A percentile compares a stretch with the other conserved stretches of the same genome.
These are phyloP conservation scores for Monosporascus sp. DNA, from an alignment of 2,329 filamentous ascomycete genomes.

Conservation along the genomic window DNA sequence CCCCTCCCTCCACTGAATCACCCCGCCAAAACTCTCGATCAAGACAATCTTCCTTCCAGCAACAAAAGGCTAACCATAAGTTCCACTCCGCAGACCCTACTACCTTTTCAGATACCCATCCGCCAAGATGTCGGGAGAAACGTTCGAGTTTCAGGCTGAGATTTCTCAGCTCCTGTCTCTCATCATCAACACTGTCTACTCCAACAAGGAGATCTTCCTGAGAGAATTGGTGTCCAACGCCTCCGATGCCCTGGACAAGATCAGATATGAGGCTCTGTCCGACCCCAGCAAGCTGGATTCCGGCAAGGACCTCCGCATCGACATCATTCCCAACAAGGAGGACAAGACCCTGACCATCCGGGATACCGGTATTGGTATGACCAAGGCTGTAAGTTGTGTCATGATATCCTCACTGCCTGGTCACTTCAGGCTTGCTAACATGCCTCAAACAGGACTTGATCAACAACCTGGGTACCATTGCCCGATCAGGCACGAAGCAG, in stretches of 20 bases:
- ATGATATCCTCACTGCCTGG: not conserved
- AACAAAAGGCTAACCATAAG: not conserved
- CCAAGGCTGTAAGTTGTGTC: constrained; percentile 81
- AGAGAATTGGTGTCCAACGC: constrained; percentile 97
- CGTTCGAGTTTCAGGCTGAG: constrained; percentile 99
- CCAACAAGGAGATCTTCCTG: constrained; percentile 99
- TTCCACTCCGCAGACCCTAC: not conserved
- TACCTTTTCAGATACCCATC: not conserved
- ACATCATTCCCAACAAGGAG: constrained; percentile 97
- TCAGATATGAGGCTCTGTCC: constrained; percentile 96
- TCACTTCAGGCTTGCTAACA: constrained; percentile 30
- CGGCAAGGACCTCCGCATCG: constrained; percentile 96
- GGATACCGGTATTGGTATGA: constrained; percentile 99
- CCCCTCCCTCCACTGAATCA: too few relatives aligned
- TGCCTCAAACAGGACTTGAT: constrained; percentile 70
- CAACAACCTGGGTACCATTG: constrained; percentile 99
- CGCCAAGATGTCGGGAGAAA: constrained; percentile 75
- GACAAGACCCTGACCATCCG: constrained; percentile 95
- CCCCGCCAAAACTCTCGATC: too few relatives aligned
- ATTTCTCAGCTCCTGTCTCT: constrained; percentile 99
- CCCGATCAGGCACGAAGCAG: constrained; percentile 98
- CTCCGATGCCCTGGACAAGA: constrained; percentile 99
- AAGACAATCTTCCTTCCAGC: too few relatives aligned
- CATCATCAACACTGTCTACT: constrained; percentile 99
- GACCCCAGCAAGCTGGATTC: constrained; percentile 96